These are phyloP conservation scores for Karstenula rhodostoma DNA, from an alignment of 2,329 filamentous ascomycete genomes.

Conservation along the genomic window DNA sequence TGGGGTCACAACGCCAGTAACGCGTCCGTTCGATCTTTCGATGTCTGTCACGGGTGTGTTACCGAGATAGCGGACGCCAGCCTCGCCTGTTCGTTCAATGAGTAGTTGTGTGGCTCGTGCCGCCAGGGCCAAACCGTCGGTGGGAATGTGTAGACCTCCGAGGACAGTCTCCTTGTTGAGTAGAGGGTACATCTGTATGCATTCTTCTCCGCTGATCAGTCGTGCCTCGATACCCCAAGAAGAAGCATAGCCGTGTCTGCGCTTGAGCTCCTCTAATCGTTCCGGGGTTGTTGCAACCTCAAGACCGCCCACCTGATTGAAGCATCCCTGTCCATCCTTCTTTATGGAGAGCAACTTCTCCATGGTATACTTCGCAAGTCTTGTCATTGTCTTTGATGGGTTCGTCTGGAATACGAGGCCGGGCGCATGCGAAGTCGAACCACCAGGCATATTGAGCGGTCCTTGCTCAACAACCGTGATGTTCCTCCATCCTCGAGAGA, in stretches of 20 bases:
- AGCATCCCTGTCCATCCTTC: conserved; percentile 56
- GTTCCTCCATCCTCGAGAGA: conserved; percentile 67
- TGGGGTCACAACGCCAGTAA: conserved; percentile 65
- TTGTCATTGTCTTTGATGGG: conserved; percentile 64
- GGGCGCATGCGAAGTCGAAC: conserved; percentile 71
- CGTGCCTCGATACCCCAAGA: conserved; percentile 68
- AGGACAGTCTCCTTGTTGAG: conserved; percentile 63
- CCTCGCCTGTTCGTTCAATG: conserved; percentile 64
- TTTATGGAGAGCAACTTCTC: conserved; percentile 65
- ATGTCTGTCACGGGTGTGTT: conserved; percentile 67
- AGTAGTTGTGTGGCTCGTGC: conserved; percentile 69
- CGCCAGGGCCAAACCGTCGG: conserved; percentile 67
- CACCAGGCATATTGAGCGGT: conserved; percentile 68
- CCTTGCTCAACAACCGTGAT: conserved; percentile 73
- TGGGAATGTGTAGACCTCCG: conserved; percentile 68
- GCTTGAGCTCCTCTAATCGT: conserved; percentile 67
- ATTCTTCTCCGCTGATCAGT: conserved; percentile 62
- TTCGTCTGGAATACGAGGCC: conserved; percentile 72
- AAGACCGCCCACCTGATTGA: conserved; percentile 70
- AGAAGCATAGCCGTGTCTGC: conserved; percentile 67
- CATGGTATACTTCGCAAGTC: conserved; percentile 68
- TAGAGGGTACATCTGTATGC: conserved; percentile 62
- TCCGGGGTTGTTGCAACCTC: conserved; percentile 69
- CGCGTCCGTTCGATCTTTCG: conserved; percentile 56
- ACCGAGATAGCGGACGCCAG: conserved; percentile 67